A percentile compares a stretch with the other conserved stretches of the same genome.
Evolutionary conservation across 495 filamentous ascomycete genomes (phyloP).

Genomic region (Aspergillus bridgeri): DNA sequence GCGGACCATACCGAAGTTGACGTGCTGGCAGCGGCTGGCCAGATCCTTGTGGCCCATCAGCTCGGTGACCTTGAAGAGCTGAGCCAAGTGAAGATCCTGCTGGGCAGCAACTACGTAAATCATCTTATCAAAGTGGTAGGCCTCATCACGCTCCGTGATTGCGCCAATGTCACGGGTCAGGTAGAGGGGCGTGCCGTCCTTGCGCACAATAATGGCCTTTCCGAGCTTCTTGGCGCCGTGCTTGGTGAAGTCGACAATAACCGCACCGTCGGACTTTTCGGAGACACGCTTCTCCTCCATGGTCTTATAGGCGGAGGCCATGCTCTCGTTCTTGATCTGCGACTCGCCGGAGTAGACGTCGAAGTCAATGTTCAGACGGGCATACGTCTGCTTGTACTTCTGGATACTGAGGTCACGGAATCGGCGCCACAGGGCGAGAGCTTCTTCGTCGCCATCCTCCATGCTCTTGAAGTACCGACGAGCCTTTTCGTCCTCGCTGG

Average conservation of each 20-base stretch:
- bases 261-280: constrained; percentile 80
- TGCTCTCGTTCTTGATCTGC: constrained; percentile 79
- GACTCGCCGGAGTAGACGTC: constrained; percentile 94
- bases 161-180: constrained; percentile 71
- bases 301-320: constrained; percentile 59
- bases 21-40: constrained; percentile 60
- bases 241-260: constrained; percentile 84
- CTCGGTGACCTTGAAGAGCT: constrained; percentile 69
- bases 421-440: constrained; percentile 74
- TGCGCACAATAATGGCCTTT: constrained; percentile 64
- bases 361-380: constrained; percentile 84
- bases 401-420: constrained; percentile 89
- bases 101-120: constrained; percentile 70
- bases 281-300: constrained; percentile 72
- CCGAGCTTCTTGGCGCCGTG: constrained; percentile 65
- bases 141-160: constrained; percentile 57
- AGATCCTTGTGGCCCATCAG: constrained; percentile 63
- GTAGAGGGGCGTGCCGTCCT: constrained; percentile 67
- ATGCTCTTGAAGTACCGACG: constrained; percentile 88
- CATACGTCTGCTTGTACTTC: constrained; percentile 78
- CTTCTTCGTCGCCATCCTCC: constrained; percentile 74
- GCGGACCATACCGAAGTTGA: constrained; percentile 71
- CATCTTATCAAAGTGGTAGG: constrained; percentile 70
- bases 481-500: constrained; percentile 61
- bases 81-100: constrained; percentile 68